These are phyloP conservation scores for Alternaria gaisen DNA, from an alignment of 2,329 filamentous ascomycete species.

Conservation along the genomic window DNA sequence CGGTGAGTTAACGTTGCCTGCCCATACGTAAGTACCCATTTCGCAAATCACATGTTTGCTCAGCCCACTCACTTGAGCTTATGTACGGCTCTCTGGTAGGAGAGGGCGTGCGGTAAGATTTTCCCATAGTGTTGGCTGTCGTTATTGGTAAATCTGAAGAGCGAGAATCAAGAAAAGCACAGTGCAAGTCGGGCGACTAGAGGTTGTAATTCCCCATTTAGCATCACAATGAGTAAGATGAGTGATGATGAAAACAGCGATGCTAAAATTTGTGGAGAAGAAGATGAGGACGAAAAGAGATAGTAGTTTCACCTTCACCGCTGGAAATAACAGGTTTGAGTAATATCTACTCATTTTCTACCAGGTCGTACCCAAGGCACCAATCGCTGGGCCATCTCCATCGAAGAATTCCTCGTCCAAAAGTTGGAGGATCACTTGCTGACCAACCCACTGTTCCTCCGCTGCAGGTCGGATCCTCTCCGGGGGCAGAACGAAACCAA, in stretches of 20 bases:
- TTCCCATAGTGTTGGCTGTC: slow-evolving; percentile 1
- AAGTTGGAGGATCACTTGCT: slow-evolving; percentile 33
- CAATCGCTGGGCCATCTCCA: slow-evolving; percentile 30
- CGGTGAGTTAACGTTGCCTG: slow-evolving; percentile 14
- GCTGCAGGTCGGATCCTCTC: slow-evolving; percentile 57
- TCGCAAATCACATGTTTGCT: fast-evolving
- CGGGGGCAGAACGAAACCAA: slow-evolving; percentile 60
- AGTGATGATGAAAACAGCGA: not conserved
- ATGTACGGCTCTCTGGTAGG: slow-evolving; percentile 6
- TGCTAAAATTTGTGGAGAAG: not conserved
- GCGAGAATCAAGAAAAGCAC: not conserved
- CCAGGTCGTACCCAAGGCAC: not conserved
- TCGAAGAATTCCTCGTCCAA: slow-evolving; percentile 43
- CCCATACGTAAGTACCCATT: not conserved
- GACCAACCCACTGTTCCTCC: slow-evolving; percentile 57
- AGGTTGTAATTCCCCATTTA: no score
- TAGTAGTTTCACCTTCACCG: slow-evolving; percentile 18
- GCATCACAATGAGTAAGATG: not conserved
- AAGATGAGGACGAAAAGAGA: slow-evolving; percentile 5
- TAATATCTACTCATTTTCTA: not conserved
- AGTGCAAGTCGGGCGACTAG: not conserved
- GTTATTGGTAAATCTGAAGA: not conserved
- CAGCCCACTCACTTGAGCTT: slow-evolving; percentile 7
- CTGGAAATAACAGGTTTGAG: not conserved
- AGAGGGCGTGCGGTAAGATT: slow-evolving; percentile 19